Conservation (phyloP, 2,329 filamentous ascomycete genomes). For the Clonostachys rosea region DNA sequence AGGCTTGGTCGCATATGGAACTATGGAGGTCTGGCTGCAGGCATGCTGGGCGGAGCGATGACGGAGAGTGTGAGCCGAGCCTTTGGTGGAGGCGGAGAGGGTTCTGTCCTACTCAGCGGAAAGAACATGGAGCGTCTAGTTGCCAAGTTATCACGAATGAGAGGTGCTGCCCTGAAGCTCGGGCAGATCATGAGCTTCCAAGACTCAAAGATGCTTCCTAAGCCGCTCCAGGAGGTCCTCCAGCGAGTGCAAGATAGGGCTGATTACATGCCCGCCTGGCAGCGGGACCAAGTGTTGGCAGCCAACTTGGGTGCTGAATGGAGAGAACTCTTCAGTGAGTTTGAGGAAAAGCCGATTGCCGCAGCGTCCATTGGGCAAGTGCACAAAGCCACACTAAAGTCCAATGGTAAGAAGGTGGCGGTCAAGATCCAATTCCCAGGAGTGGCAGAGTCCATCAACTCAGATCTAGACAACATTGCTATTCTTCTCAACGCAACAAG, state of each 20-base stretch:
- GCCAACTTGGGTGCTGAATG: slow-evolving; percentile 79
- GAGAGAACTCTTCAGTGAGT: slow-evolving; percentile 77
- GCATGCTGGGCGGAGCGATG: slow-evolving; percentile 91
- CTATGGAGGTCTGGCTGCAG: slow-evolving; percentile 87
- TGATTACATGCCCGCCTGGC: slow-evolving; percentile 95
- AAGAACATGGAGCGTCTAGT: slow-evolving; percentile 92
- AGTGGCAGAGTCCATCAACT: slow-evolving; percentile 92
- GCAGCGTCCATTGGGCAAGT: slow-evolving; percentile 97
- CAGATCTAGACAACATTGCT: slow-evolving; percentile 89
- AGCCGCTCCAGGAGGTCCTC: slow-evolving; percentile 80
- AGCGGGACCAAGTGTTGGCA: slow-evolving; percentile 78
- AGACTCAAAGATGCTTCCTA: slow-evolving; percentile 90
- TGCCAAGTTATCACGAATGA: slow-evolving; percentile 89
- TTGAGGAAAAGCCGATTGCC: slow-evolving; percentile 88
- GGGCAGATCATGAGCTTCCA: slow-evolving; percentile 99
- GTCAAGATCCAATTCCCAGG: slow-evolving; percentile 98
- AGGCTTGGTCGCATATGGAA: slow-evolving; percentile 89
- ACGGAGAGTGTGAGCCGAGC: slow-evolving; percentile 79
- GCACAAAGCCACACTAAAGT: slow-evolving; percentile 76
- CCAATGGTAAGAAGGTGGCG: slow-evolving; percentile 72
- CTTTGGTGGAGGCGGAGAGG: slow-evolving; percentile 61
- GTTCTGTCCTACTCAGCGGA: slow-evolving; percentile 82
- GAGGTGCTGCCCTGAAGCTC: slow-evolving; percentile 92
- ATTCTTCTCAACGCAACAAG: slow-evolving; percentile 87
- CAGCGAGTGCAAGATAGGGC: slow-evolving; percentile 94